Evolutionary conservation across 164 flowering plant genomes (phyloP), one percentile per base, ranked within the genome.

Genomic region (Amborella trichopoda): DNA sequence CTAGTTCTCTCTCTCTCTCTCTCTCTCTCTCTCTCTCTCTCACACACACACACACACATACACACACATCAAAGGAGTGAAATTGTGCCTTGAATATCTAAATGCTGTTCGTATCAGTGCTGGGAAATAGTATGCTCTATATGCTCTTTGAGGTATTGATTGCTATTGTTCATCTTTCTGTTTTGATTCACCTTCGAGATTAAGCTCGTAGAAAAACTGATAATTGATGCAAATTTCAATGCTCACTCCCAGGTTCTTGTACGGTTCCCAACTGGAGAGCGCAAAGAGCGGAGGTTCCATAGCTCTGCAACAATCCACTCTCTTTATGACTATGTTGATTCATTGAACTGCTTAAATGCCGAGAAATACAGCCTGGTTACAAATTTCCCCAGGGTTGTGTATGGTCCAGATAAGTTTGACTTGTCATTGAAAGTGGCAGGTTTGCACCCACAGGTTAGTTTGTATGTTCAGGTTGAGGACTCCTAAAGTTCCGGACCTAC

Each of bases 371-470:
- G 66, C 56, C 78, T 91, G 9, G 80, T 88, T 28, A 82, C 96
- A 44, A 91, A 88, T 69, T 88, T 91, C 44, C 96, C 99, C 17
- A 70, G 96, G 13, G 81, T 74, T 3, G 70, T 76, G 1, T 87
- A 82, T 57, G 80, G 94, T 6, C 39, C 69, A 22, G 94, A 91
- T 9, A 91, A 84, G 68, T 70, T 54, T 20, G 47, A 79, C 2
- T 34, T 75, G 55, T 72, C 96, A 21, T 49, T 91, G 71, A 77
- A 76, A 55, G 94, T 84, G 65, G 90, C 88, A 1, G 94, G 95
- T 20, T 68, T 88, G 69, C 96, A 91, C 70, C 95, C 96, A 52
- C 99, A 91, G 63, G 99, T 94, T 54, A 81, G 94, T 65, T 76
- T 86, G 36, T 86, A 80, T 62, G 81, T 86, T 54, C 89, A 86